Conservation (phyloP, 164 flowering plant genomes). For the Macadamia integrifolia region DNA sequence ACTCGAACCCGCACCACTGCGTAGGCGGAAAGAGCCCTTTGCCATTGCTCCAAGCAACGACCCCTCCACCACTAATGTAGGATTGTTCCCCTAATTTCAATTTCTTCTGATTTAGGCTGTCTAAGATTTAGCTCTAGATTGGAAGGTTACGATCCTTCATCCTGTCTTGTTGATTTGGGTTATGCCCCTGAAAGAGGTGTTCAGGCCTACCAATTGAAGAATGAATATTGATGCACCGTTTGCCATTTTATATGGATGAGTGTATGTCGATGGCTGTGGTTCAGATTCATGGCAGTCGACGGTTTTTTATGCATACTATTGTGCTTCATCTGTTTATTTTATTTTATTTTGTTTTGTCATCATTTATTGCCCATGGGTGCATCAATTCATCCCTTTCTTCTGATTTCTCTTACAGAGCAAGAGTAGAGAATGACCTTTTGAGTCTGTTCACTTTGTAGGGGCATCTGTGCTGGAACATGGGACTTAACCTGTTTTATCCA, state of each 20-base stretch:
- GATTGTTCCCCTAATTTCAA: no score
- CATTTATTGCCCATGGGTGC: not conserved
- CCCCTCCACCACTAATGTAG: no score
- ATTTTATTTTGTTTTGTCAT: not conserved
- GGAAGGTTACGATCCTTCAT: not conserved
- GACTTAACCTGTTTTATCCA: constrained; percentile 60
- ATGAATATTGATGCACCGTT: not conserved
- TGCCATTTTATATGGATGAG: not conserved
- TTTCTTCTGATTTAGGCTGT: not conserved
- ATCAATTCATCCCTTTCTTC: not conserved
- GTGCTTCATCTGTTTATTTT: not conserved
- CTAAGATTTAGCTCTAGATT: not conserved
- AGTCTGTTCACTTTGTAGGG: constrained; percentile 31
- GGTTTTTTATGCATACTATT: not conserved
- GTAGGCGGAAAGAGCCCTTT: no score
- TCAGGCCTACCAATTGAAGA: not conserved
- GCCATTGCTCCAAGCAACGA: no score
- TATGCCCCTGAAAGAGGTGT: not conserved
- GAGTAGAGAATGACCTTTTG: not conserved
- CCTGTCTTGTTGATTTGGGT: not conserved
- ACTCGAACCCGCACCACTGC: no score
- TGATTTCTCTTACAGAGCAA: not conserved
- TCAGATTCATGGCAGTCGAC: not conserved
- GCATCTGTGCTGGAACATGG: constrained; percentile 61
- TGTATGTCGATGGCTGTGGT: not conserved